These are phyloP conservation scores for Sporothrix luriei DNA, from an alignment of 2,329 filamentous ascomycete genomes.

Conservation along the genomic window DNA sequence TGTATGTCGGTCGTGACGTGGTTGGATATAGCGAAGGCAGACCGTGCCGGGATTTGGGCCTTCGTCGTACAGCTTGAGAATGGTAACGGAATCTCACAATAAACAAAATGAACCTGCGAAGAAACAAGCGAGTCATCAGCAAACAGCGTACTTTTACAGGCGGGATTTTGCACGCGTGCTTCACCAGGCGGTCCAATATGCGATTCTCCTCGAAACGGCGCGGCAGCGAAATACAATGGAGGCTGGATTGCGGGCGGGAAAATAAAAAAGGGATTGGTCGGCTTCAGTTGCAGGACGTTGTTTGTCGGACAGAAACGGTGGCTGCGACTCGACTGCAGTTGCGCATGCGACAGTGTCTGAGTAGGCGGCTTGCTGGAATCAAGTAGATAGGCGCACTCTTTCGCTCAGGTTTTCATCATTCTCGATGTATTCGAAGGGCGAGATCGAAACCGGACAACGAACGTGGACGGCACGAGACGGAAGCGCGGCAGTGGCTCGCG, in stretches of 20 bases:
- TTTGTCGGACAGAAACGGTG: neutral
- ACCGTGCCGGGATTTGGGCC: neutral
- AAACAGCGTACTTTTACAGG: neutral
- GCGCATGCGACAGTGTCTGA: constrained; percentile 7
- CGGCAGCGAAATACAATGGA: no score
- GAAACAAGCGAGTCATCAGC: constrained; percentile 1
- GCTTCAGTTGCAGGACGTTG: neutral
- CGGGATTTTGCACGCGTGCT: neutral
- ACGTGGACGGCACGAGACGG: neutral
- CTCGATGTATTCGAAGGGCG: neutral
- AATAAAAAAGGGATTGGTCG: neutral
- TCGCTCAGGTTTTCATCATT: neutral
- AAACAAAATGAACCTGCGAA: neutral
- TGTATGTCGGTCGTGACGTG: neutral
- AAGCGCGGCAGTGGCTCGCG: neutral
- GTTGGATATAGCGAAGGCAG: neutral
- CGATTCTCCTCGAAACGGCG: neutral
- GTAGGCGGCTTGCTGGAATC: neutral
- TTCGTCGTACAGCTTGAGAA: constrained; percentile 5
- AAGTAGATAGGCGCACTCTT: neutral
- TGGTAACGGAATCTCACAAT: neutral
- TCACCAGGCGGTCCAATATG: neutral
- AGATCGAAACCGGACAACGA: neutral
- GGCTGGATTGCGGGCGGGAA: no score
- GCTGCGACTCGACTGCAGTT: neutral